Percentiles rank a stretch among this genome's conserved stretches.
Evolutionary conservation across 495 filamentous ascomycete species (phyloP).

Genomic region (Penicillium ochrochloron): DNA sequence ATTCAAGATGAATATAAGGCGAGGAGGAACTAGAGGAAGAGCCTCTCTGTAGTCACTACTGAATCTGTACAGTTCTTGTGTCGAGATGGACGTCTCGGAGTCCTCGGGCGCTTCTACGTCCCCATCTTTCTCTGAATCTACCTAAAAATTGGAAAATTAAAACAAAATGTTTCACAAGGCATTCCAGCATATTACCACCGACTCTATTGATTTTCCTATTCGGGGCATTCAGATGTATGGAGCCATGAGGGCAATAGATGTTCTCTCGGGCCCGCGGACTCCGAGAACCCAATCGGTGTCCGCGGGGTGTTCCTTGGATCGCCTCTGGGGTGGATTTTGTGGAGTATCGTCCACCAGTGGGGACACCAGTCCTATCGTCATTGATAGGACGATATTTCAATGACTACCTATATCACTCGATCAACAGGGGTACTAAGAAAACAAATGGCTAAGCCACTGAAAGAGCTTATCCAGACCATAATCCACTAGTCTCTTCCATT

Average conservation of each 20-base stretch:
- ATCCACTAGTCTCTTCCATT: not conserved
- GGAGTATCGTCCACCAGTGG: constrained; percentile 59
- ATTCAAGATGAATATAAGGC: no score
- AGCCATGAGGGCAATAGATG: not conserved
- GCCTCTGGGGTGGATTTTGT: constrained; percentile 64
- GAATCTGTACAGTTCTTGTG: no score
- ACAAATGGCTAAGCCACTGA: constrained; percentile 15
- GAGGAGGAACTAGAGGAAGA: no score
- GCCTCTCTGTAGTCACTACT: no score
- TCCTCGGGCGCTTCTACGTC: not conserved
- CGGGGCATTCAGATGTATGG: not conserved
- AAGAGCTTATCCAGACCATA: constrained; percentile 14
- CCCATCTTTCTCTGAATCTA: not conserved
- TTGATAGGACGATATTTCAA: not conserved
- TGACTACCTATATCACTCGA: not conserved
- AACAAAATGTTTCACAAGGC: not conserved
- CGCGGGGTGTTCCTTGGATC: constrained; percentile 65
- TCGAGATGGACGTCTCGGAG: not conserved
- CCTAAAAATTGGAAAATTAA: not conserved
- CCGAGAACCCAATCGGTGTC: not conserved
- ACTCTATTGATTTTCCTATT: not conserved
- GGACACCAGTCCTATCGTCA: constrained; percentile 48
- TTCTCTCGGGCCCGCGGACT: constrained; percentile 4
- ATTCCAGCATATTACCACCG: not conserved
- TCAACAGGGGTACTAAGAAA: constrained; percentile 25